Evolutionary conservation across 192 early-diverging fungal genomes (phyloP).

Genomic region (Martensiomyces pterosporus): DNA sequence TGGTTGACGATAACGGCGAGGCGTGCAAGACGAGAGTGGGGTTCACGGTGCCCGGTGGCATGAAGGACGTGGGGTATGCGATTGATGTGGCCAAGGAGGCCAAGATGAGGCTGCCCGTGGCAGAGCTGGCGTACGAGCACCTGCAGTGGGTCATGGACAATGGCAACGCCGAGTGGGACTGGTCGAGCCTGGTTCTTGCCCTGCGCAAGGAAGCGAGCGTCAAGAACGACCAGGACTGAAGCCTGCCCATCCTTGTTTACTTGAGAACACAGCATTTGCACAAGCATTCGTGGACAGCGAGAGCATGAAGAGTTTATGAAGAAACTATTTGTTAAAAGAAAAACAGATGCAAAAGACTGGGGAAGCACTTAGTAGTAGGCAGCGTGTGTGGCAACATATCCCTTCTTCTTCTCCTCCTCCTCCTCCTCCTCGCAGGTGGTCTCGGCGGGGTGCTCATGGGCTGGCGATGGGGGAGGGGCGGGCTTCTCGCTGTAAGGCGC

Average conservation of each 20-base stretch:
- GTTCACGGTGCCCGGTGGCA: conserved; percentile 26
- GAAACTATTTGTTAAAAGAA: neutral
- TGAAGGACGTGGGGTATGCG: conserved; percentile 42
- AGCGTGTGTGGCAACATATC: conserved; percentile 10
- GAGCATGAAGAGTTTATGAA: too few relatives aligned
- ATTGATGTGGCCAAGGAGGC: conserved; percentile 33
- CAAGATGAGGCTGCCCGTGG: conserved; percentile 23
- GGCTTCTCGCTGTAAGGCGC: conserved; percentile 1
- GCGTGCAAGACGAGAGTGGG: conserved; percentile 35
- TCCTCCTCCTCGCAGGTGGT: conserved; percentile 27
- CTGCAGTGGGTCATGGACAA: conserved; percentile 36
- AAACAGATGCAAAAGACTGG: neutral
- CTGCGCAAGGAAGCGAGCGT: conserved; percentile 21
- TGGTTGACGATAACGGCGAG: conserved; percentile 18
- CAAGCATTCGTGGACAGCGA: too few relatives aligned
- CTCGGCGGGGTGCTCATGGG: conserved; percentile 15
- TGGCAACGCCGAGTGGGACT: conserved; percentile 38
- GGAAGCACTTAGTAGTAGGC: conserved; percentile 14
- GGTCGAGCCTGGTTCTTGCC: conserved; percentile 28
- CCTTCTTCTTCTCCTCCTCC: neutral
- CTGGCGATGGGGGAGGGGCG: conserved; percentile 2
- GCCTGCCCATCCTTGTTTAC: too few relatives aligned
- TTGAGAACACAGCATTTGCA: too few relatives aligned
- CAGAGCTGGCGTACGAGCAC: conserved; percentile 30
- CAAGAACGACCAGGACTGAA: too few relatives aligned